A percentile compares a stretch with the other conserved stretches of the same genome.
Evolutionary conservation across 164 flowering plant species (phyloP).

Genomic region (Platanus orientalis): DNA sequence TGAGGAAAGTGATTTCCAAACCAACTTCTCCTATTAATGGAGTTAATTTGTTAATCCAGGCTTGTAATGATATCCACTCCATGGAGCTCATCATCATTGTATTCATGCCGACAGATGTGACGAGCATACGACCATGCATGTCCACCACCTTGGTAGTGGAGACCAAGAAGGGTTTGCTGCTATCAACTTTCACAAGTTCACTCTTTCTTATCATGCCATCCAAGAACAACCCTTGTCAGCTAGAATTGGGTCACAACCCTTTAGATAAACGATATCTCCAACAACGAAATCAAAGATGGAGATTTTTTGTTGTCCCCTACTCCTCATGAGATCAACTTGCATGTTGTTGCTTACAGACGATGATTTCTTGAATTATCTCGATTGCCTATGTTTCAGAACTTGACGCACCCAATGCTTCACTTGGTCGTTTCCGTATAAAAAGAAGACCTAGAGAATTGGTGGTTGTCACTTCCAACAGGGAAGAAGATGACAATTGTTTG

Average conservation of each 20-base stretch:
- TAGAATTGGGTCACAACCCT: slow-evolving; percentile 66
- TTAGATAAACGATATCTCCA: slow-evolving; percentile 56
- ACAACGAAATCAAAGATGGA: slow-evolving; percentile 62
- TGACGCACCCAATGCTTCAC: too few species aligned
- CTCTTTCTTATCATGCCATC: slow-evolving; percentile 73
- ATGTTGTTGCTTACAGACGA: too few species aligned
- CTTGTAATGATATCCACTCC: slow-evolving; percentile 57
- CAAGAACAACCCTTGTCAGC: slow-evolving; percentile 66
- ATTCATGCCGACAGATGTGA: slow-evolving; percentile 56
- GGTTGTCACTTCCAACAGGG: too few species aligned
- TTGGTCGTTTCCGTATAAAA: too few species aligned
- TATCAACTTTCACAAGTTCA: slow-evolving; percentile 48
- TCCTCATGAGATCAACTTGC: too few species aligned
- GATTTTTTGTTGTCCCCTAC: too few species aligned
- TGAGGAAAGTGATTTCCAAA: slow-evolving; percentile 54
- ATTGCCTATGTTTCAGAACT: too few species aligned
- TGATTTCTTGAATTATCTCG: too few species aligned
- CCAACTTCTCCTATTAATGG: slow-evolving; percentile 72
- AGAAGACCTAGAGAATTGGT: too few species aligned
- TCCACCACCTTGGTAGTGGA: slow-evolving; percentile 67
- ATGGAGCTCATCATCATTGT: slow-evolving; percentile 66
- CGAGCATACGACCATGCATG: slow-evolving; percentile 53
- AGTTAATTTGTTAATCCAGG: too few species aligned
- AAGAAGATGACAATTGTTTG: too few species aligned
- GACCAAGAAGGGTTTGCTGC: slow-evolving; percentile 37